Base-by-base conservation (phyloP, 2,329 filamentous ascomycete species). In the Scedosporium aurantiacum region DNA sequence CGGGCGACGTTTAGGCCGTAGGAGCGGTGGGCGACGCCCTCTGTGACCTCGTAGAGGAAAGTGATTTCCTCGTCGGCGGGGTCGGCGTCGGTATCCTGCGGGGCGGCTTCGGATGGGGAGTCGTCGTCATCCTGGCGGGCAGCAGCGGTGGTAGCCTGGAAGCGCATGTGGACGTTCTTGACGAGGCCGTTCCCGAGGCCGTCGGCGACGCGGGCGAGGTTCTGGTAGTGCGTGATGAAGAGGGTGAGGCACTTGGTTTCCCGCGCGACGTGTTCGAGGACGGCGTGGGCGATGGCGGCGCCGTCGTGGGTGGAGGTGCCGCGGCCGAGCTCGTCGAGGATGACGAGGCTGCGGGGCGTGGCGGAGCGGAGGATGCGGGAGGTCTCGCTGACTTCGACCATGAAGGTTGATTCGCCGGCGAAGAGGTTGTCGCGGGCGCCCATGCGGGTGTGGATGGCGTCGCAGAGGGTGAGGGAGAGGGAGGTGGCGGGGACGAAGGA, bases 141-240 rank as follows among this genome's bases (percentile, higher is more conserved):
- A n/a, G n/a, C n/a, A n/a, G n/a, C 14, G 8, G 67, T 70, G 21
- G 72, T 70, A 8, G 75, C 73, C 3, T 82, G 85, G 73, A 99
- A 99, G 59, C 84, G 84, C 93, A 99, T 97, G 71, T 99, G 94
- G 56, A 97, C 90, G 71, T 97, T 97, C 67, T 81, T 85, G 67
- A 97, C 87, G 1, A 74, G 71, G 2, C 81, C 79, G 5, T 78
- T 72, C 14, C 78, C 77, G 63, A 95, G 88, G 1, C 84, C 85
- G 27, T 85, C 82, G 8, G 86, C 87, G 64, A 96, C 81, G 56
- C 78, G 76, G 8, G 86, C 84, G 0, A 99, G 82, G 65, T 87
- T 87, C 75, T 99, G 94, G 73, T 99, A 99, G 75, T 99, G 94
- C 3, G 94, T 99, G 72, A 99, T 96, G 78, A 99, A 99, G 50